Conservation (phyloP, 2,329 filamentous ascomycete genomes). For the Pyricularia grisea region DNA sequence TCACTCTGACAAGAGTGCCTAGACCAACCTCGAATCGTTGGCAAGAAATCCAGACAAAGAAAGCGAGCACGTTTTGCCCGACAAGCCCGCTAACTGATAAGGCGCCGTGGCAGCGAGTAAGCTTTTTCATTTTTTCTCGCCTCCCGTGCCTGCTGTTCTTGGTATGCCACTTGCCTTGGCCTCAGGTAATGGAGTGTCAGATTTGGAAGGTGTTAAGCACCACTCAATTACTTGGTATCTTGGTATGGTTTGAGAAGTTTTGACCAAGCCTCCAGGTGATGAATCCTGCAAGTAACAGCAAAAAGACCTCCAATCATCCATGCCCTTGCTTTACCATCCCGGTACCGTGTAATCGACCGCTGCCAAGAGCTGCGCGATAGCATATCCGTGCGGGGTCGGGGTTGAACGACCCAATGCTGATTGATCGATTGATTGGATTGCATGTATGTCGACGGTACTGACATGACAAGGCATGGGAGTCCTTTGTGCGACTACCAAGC, state of each 20-base stretch:
- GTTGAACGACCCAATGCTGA: neutral
- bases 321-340: neutral
- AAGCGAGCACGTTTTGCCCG: neutral
- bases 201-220: neutral
- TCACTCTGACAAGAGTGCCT: neutral
- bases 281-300: neutral
- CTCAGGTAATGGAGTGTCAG: neutral
- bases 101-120: neutral
- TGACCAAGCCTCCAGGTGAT: neutral
- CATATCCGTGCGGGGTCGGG: neutral
- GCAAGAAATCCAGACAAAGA: neutral
- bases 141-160: neutral
- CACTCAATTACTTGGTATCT: neutral
- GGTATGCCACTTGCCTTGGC: neutral
- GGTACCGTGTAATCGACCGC: neutral
- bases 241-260: neutral
- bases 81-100: neutral
- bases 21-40: neutral
- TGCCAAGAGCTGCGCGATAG: conserved; percentile 1
- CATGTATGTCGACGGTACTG: neutral
- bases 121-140: neutral
- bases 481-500: no score
- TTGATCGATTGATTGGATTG: neutral
- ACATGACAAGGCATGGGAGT: no score
- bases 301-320: neutral